Conservation (phyloP, 768 basidiomycete genomes). For the Trametes elegans region DNA sequence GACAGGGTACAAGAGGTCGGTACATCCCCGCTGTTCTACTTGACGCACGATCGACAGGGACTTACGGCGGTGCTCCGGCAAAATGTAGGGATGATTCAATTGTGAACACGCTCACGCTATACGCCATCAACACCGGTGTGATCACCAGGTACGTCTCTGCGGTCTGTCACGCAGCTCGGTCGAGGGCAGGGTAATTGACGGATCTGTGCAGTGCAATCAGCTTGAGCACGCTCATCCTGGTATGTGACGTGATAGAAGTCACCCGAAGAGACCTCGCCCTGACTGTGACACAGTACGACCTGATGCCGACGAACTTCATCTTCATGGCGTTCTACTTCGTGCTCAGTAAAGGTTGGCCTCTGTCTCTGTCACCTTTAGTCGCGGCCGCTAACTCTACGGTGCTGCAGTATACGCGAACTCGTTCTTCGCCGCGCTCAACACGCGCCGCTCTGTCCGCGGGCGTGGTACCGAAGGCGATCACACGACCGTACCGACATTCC, state of each 20-base stretch:
- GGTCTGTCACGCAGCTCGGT: not conserved
- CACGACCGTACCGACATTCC: conserved; percentile 28
- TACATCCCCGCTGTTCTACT: not conserved
- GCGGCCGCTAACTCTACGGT: not conserved
- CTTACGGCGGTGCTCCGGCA: not conserved
- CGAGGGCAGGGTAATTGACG: not conserved
- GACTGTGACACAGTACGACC: conserved; percentile 46
- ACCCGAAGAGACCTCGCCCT: conserved; percentile 40
- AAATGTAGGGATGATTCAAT: conserved; percentile 52
- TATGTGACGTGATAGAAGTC: conserved; percentile 31
- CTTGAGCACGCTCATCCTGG: conserved; percentile 51
- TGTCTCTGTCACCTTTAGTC: not conserved
- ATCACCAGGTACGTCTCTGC: conserved; percentile 48
- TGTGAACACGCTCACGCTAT: conserved; percentile 52
- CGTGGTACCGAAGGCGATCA: conserved; percentile 48
- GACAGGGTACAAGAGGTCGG: conserved; percentile 44
- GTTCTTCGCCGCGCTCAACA: conserved; percentile 68
- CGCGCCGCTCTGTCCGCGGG: conserved; percentile 52
- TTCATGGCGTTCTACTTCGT: conserved; percentile 64
- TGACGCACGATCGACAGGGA: not conserved
- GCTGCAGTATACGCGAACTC: conserved; percentile 57
- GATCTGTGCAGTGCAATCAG: conserved; percentile 39
- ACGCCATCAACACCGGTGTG: conserved; percentile 61
- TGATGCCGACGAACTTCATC: conserved; percentile 52
- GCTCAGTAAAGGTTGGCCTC: conserved; percentile 60